Percentiles rank a stretch among this genome's conserved stretches.
Evolutionary conservation across 179 eudicot species (phyloP).

Genomic region (Vitellaria paradoxa): DNA sequence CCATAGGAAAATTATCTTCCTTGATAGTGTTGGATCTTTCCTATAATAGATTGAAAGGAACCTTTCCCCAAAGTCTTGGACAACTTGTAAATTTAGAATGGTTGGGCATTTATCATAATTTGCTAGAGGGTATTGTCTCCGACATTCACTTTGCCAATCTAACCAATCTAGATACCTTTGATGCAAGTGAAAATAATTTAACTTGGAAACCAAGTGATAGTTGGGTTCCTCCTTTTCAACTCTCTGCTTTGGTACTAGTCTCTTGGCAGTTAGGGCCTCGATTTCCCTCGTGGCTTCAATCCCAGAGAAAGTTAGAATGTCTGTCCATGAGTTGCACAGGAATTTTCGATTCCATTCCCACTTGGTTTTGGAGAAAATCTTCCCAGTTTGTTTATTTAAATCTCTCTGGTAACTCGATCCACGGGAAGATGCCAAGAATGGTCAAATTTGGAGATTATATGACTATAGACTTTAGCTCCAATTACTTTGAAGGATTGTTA

Average conservation of each 20-base stretch:
- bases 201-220: too few relatives aligned
- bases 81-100: slow-evolving; percentile 3
- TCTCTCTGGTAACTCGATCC: neutral
- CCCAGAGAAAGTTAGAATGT: neutral
- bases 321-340: neutral
- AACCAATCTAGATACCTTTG: slow-evolving; percentile 1
- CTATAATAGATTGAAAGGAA: slow-evolving; percentile 12
- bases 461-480: neutral
- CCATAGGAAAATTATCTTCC: slow-evolving; percentile 17
- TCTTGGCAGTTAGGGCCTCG: slow-evolving; percentile 3
- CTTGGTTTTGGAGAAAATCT: too few relatives aligned
- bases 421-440: neutral
- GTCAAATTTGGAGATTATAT: neutral
- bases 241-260: neutral
- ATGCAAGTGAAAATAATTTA: too few relatives aligned
- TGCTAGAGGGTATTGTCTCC: slow-evolving; percentile 17
- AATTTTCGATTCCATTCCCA: too few relatives aligned
- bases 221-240: slow-evolving; percentile 9
- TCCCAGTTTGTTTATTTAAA: neutral
- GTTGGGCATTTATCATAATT: neutral
- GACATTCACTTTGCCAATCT: slow-evolving; percentile 24
- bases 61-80: slow-evolving; percentile 21
- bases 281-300: too few relatives aligned
- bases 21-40: slow-evolving; percentile 4
- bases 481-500: neutral